phyloP scores from a whole-genome alignment of 768 basidiomycete species.

The Arthromyces matolae region DNA sequence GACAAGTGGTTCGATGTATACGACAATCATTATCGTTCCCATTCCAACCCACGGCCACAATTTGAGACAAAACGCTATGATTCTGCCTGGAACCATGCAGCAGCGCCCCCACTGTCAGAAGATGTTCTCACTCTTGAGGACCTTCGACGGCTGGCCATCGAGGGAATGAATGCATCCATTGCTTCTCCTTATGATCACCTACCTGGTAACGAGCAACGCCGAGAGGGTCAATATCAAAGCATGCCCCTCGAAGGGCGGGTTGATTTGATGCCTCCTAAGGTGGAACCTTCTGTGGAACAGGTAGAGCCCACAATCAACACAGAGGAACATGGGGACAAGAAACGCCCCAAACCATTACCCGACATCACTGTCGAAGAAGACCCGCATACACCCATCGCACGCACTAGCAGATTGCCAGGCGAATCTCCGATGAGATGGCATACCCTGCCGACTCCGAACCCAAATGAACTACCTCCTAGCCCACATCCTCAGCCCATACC shows the following conservation, averaged over 20 bases:
- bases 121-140: conserved; percentile 57
- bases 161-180: conserved; percentile 43
- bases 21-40: conserved; percentile 78
- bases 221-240: conserved; percentile 72
- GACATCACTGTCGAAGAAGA: conserved; percentile 22
- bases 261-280: conserved; percentile 72
- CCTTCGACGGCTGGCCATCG: conserved; percentile 56
- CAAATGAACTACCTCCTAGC: conserved; percentile 59
- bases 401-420: conserved; percentile 26
- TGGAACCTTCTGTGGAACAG: background rate
- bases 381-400: conserved; percentile 37
- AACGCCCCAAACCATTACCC: conserved; percentile 7
- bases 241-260: conserved; percentile 87
- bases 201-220: conserved; percentile 19
- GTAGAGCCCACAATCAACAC: background rate
- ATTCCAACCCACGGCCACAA: conserved; percentile 37
- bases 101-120: conserved; percentile 20
- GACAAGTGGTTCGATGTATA: conserved; percentile 92
- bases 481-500: conserved; percentile 48
- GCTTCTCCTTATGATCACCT: conserved; percentile 10
- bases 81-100: conserved; percentile 68
- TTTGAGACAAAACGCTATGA: conserved; percentile 68
- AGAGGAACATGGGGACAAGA: conserved; percentile 4
- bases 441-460: conserved; percentile 58
- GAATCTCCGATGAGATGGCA: conserved; percentile 39